A percentile compares a stretch with the other conserved stretches of the same genome.
These are phyloP conservation scores for Neopestalotiopsis rosae DNA, from an alignment of 2,329 filamentous ascomycete genomes.

Conservation along the genomic window DNA sequence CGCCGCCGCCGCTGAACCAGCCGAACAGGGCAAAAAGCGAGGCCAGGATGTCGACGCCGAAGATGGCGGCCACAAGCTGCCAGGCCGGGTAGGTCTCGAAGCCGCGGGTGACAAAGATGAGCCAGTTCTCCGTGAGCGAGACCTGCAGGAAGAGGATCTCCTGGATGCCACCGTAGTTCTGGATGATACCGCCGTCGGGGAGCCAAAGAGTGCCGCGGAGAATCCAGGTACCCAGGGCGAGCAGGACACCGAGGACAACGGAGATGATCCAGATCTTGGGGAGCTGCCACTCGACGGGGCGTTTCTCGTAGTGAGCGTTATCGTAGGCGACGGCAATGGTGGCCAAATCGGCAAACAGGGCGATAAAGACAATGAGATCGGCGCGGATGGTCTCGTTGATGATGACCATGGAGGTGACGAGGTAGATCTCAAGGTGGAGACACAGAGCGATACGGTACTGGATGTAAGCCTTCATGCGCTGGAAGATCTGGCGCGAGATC, in stretches of 20 bases:
- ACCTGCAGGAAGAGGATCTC: constrained; percentile 78
- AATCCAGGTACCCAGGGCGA: constrained; percentile 71
- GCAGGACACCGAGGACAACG: constrained; percentile 66
- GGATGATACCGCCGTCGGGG: constrained; percentile 71
- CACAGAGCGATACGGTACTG: constrained; percentile 74
- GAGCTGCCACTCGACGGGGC: constrained; percentile 75
- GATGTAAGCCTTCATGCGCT: constrained; percentile 75
- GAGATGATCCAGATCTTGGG: constrained; percentile 78
- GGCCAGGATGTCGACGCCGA: constrained; percentile 69
- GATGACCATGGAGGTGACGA: constrained; percentile 76
- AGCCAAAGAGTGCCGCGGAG: constrained; percentile 70
- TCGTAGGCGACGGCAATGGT: constrained; percentile 77
- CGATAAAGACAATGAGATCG: constrained; percentile 75
- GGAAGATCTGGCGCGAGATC: constrained; percentile 72
- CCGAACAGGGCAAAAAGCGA: constrained; percentile 75
- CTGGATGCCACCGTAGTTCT: constrained; percentile 76
- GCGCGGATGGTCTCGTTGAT: constrained; percentile 73
- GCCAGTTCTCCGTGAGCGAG: constrained; percentile 76
- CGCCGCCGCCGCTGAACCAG: constrained; percentile 60
- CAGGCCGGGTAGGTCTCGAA: constrained; percentile 73
- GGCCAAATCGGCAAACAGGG: constrained; percentile 75
- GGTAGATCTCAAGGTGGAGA: constrained; percentile 72
- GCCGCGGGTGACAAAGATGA: constrained; percentile 78
- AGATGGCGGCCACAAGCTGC: constrained; percentile 71
- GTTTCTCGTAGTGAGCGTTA: constrained; percentile 72